Percentiles rank a stretch among this genome's conserved stretches.
phyloP scores from a whole-genome alignment of 495 filamentous ascomycete species.

The Penicillium argentinense region DNA sequence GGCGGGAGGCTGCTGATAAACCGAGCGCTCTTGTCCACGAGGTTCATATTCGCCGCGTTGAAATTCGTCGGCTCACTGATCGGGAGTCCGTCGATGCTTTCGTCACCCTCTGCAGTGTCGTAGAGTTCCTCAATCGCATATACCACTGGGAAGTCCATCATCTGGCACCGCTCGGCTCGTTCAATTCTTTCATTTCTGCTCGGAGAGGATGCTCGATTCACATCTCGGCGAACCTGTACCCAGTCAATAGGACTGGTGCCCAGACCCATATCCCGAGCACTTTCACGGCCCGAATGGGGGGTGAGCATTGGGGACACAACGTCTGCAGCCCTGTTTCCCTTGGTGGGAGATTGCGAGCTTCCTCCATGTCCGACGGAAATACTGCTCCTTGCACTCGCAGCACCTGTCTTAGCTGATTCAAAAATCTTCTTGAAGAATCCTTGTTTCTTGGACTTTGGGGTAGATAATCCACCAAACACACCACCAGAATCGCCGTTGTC shows the following conservation, averaged over 20 bases:
- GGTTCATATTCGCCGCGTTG: conserved; percentile 67
- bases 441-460: conserved; percentile 85
- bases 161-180: conserved; percentile 86
- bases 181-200: conserved; percentile 85
- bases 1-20: conserved; percentile 91
- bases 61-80: conserved; percentile 85
- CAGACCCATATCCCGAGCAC: conserved; percentile 66
- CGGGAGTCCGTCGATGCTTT: conserved; percentile 79
- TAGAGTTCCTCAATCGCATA: conserved; percentile 85
- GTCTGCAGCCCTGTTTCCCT: conserved; percentile 38
- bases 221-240: conserved; percentile 93
- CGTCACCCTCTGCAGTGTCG: conserved; percentile 85
- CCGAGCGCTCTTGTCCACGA: conserved; percentile 94
- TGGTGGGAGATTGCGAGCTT: conserved; percentile 49
- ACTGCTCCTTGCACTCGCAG: conserved; percentile 83
- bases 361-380: conserved; percentile 65
- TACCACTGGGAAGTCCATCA: conserved; percentile 87
- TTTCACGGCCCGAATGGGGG: conserved; percentile 40
- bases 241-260: conserved; percentile 69
- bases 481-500: conserved; percentile 48
- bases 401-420: conserved; percentile 89
- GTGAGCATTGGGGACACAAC: conserved; percentile 36
- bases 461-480: conserved; percentile 74
- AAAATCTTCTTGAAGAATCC: conserved; percentile 97
- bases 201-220: conserved; percentile 90